Evolutionary conservation across 1,139 yeast genomes (phyloP).

Genomic region (Candida sanyaensis): DNA sequence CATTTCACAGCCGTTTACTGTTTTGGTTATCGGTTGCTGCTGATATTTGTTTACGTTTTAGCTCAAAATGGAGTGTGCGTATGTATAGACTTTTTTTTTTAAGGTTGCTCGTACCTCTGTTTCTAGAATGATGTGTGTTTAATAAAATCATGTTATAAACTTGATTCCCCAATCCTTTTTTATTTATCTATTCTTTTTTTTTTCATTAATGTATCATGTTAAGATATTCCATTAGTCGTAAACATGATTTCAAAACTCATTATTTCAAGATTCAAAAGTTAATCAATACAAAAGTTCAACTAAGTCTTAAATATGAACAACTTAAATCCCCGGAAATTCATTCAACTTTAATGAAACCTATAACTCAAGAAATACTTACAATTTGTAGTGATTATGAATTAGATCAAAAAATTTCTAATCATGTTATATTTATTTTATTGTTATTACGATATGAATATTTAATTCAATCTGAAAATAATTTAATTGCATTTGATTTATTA

Average conservation of each 20-base stretch:
- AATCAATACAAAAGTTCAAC: conserved; percentile 43
- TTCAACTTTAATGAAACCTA: conserved; percentile 51
- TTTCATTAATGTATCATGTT: conserved; percentile 1
- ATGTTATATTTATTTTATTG: conserved; percentile 35
- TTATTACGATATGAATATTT: conserved; percentile 44
- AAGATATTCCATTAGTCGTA: conserved; percentile 6
- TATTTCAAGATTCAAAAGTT: conserved; percentile 40
- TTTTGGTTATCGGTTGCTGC: background rate
- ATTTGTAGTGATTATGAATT: conserved; percentile 6
- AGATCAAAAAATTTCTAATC: conserved; percentile 22
- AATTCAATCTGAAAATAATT: conserved; percentile 51
- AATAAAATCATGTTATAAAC: too few relatives aligned
- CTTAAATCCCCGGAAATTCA: conserved; percentile 56
- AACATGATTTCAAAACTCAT: conserved; percentile 39
- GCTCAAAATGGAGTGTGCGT: background rate
- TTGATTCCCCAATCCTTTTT: background rate
- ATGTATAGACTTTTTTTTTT: too few relatives aligned
- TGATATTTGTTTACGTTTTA: background rate
- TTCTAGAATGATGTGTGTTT: too few relatives aligned
- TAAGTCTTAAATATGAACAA: conserved; percentile 57
- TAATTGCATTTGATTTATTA: conserved; percentile 51
- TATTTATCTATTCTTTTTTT: background rate
- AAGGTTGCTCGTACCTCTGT: too few relatives aligned
- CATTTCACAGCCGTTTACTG: background rate
- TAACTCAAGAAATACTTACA: conserved; percentile 33